These are phyloP conservation scores for Ceriops tagal DNA, from an alignment of 345 rosid species.

Conservation along the genomic window DNA sequence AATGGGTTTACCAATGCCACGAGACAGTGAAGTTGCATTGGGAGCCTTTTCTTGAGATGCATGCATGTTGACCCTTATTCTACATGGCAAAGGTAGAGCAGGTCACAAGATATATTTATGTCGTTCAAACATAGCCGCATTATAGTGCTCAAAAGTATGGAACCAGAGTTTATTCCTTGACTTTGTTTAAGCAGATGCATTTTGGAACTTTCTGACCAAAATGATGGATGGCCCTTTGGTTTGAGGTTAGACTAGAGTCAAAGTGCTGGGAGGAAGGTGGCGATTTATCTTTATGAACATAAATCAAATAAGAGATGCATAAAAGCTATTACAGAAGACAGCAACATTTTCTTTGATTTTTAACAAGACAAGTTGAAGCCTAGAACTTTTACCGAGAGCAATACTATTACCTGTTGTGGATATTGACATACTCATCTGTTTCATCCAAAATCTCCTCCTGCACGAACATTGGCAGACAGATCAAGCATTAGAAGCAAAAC, in stretches of 20 bases:
- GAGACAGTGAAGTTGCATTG: slow-evolving; percentile 33
- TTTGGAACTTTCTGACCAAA: not conserved
- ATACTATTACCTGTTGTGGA: slow-evolving; percentile 63
- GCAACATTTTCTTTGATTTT: no score
- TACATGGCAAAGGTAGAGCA: not conserved
- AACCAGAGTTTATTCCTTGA: not conserved
- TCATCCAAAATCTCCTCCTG: slow-evolving; percentile 98
- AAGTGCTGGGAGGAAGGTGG: no score
- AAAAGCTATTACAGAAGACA: no score
- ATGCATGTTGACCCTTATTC: not conserved
- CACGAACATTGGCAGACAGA: slow-evolving; percentile 19
- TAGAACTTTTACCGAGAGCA: not conserved
- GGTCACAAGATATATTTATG: not conserved
- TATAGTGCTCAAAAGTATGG: not conserved
- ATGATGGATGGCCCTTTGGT: no score
- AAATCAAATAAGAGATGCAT: no score
- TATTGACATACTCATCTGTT: slow-evolving; percentile 91
- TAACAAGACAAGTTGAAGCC: not conserved
- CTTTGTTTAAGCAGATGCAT: not conserved
- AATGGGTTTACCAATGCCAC: slow-evolving; percentile 21
- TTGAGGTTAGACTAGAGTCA: no score
- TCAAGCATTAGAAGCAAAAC: not conserved
- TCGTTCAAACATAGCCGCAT: not conserved
- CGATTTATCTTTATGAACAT: no score
- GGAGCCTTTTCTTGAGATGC: slow-evolving; percentile 27